Evolutionary conservation across 2,329 filamentous ascomycete species (phyloP).

Genomic region (Ophiostoma tasmaniense): DNA sequence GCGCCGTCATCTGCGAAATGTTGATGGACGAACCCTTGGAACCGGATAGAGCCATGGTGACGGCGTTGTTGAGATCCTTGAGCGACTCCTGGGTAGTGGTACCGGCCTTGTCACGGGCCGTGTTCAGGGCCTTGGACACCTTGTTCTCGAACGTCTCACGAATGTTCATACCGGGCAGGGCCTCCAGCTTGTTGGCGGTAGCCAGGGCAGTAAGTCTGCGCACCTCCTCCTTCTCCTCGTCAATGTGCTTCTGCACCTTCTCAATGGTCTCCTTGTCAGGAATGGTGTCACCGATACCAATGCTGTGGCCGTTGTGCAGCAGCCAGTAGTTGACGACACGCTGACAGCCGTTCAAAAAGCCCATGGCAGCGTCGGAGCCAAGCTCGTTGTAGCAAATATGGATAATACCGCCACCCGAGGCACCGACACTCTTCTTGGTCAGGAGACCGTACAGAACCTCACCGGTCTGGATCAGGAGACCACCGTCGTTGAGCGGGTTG

Average conservation of each 20-base stretch:
- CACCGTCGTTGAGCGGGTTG: conserved; percentile 63
- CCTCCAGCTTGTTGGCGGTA: conserved; percentile 78
- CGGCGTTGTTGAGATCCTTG: conserved; percentile 93
- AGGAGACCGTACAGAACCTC: conserved; percentile 85
- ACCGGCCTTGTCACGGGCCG: conserved; percentile 93
- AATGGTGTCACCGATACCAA: conserved; percentile 96
- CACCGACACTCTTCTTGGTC: conserved; percentile 90
- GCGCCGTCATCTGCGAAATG: conserved; percentile 97
- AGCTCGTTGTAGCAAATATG: conserved; percentile 96
- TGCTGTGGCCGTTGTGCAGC: conserved; percentile 90
- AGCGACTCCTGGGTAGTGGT: conserved; percentile 83
- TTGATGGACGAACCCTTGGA: conserved; percentile 99
- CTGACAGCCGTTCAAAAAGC: conserved; percentile 93
- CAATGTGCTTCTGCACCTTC: conserved; percentile 74
- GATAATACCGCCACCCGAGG: conserved; percentile 80
- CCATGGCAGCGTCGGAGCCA: conserved; percentile 75
- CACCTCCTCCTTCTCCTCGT: conserved; percentile 73
- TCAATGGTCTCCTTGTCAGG: conserved; percentile 78
- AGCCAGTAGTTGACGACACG: conserved; percentile 96
- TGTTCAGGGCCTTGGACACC: conserved; percentile 88
- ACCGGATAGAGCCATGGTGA: conserved; percentile 90
- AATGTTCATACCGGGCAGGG: conserved; percentile 96
- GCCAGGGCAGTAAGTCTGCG: conserved; percentile 66
- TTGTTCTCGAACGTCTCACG: conserved; percentile 97
- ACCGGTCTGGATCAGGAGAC: conserved; percentile 74